Conservation (phyloP, 2,329 filamentous ascomycete species). For the Aspergillus oerlinghausenensis region DNA sequence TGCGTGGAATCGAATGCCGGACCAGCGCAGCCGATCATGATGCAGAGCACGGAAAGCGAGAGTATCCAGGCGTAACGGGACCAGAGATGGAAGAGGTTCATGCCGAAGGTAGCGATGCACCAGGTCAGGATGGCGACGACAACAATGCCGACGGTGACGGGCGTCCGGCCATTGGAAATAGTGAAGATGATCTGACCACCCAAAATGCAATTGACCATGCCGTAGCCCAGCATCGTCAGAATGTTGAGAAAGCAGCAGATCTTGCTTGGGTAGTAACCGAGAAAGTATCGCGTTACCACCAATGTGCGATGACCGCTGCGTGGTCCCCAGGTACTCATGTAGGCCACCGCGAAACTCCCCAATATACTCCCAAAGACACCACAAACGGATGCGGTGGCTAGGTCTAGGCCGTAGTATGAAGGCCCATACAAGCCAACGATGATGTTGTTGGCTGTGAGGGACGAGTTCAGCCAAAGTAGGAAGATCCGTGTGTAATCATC, state of each 20-base stretch:
- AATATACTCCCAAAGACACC: slow-evolving; percentile 30
- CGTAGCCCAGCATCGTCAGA: slow-evolving; percentile 38
- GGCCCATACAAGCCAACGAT: slow-evolving; percentile 37
- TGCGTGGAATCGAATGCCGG: slow-evolving; percentile 28
- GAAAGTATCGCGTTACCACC: slow-evolving; percentile 36
- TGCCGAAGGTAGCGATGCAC: slow-evolving; percentile 34
- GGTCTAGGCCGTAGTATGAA: slow-evolving; percentile 33
- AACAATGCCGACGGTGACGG: slow-evolving; percentile 32
- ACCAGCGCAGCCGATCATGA: slow-evolving; percentile 38
- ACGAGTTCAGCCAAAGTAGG: slow-evolving; percentile 34
- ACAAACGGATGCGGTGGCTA: slow-evolving; percentile 33
- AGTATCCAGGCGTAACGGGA: slow-evolving; percentile 27
- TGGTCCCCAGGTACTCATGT: slow-evolving; percentile 38
- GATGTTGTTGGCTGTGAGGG: slow-evolving; percentile 36
- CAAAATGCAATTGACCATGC: slow-evolving; percentile 37
- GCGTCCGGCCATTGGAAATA: slow-evolving; percentile 31
- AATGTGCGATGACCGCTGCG: slow-evolving; percentile 37
- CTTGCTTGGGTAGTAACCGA: slow-evolving; percentile 39
- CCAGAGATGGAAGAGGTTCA: slow-evolving; percentile 39
- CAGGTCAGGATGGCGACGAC: slow-evolving; percentile 31
- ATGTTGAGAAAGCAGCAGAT: slow-evolving; percentile 35
- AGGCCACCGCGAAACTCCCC: slow-evolving; percentile 28
- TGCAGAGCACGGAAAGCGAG: slow-evolving; percentile 25
- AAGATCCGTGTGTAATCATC: slow-evolving; percentile 15
- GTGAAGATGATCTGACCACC: slow-evolving; percentile 39